A percentile compares a stretch with the other conserved stretches of the same genome.
phyloP scores from a whole-genome alignment of 2,329 filamentous ascomycete genomes.

The Myriosclerotinia curreyana region DNA sequence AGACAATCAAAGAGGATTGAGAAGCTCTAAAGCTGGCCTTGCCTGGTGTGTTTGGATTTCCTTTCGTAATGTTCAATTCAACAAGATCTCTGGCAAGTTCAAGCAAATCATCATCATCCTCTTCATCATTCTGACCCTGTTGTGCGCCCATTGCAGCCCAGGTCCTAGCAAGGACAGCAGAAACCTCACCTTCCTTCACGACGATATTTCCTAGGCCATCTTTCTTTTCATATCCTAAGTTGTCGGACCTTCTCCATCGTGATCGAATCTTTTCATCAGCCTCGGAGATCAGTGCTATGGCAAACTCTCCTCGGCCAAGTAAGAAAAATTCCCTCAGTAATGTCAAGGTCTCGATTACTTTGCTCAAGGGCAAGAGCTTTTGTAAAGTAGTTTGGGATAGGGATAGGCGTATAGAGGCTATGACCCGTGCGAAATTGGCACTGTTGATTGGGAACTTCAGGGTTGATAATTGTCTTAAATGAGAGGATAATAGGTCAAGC shows the following conservation, averaged over 20 bases:
- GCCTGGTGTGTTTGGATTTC: slow-evolving; percentile 41
- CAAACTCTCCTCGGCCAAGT: slow-evolving; percentile 85
- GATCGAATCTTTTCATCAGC: slow-evolving; percentile 76
- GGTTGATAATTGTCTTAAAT: slow-evolving; percentile 65
- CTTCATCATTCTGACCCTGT: slow-evolving; percentile 67
- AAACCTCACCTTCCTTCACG: slow-evolving; percentile 84
- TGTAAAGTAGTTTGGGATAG: slow-evolving; percentile 82
- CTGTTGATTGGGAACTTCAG: slow-evolving; percentile 72
- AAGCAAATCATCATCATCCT: slow-evolving; percentile 68
- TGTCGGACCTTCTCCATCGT: slow-evolving; percentile 64
- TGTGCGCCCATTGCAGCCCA: slow-evolving; percentile 78
- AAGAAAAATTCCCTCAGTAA: slow-evolving; percentile 85
- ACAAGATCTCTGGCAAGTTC: slow-evolving; percentile 79
- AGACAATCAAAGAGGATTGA: slow-evolving; percentile 28
- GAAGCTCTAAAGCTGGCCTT: slow-evolving; percentile 34
- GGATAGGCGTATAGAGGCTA: slow-evolving; percentile 74
- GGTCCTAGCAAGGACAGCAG: slow-evolving; percentile 69
- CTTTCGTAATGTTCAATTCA: slow-evolving; percentile 60
- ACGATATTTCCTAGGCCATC: slow-evolving; percentile 60
- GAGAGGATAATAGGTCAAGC: slow-evolving; percentile 61
- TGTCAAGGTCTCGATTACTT: slow-evolving; percentile 72
- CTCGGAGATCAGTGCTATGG: slow-evolving; percentile 78
- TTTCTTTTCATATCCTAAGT: slow-evolving; percentile 55
- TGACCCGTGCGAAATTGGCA: slow-evolving; percentile 65
- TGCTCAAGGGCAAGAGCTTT: slow-evolving; percentile 72